Percentiles rank a stretch among this genome's conserved stretches.
phyloP scores from a whole-genome alignment of 2,329 filamentous ascomycete genomes.

The Neofusicoccum cordaticola region DNA sequence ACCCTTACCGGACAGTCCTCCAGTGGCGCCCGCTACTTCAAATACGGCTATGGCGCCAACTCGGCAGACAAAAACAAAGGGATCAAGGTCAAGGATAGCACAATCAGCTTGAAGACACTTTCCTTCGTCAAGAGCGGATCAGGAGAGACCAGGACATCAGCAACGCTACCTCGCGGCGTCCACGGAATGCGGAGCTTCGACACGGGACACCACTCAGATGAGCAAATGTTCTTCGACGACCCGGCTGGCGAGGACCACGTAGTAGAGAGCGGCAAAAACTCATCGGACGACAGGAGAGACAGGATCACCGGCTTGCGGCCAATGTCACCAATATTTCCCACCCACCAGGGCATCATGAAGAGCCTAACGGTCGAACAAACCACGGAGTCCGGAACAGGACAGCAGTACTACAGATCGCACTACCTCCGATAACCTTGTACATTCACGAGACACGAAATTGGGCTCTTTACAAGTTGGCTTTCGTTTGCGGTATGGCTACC shows the following conservation, averaged over 20 bases:
- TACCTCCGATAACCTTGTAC: background rate
- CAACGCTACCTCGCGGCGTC: background rate
- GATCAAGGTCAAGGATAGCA: background rate
- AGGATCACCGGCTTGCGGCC: background rate
- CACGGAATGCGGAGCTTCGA: background rate
- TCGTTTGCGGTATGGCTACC: background rate
- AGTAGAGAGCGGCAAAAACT: background rate
- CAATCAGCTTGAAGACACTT: constrained; percentile 3
- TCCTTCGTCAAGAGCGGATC: background rate
- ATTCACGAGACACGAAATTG: background rate
- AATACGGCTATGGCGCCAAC: constrained; percentile 9
- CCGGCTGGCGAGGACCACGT: background rate
- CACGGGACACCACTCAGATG: background rate
- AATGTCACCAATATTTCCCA: background rate
- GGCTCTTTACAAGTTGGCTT: background rate
- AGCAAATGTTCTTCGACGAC: constrained; percentile 12
- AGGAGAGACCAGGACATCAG: background rate
- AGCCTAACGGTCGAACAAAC: constrained; percentile 10
- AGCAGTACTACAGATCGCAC: constrained; percentile 4
- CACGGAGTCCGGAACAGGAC: background rate
- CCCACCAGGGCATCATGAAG: constrained; percentile 1
- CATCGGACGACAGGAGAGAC: background rate
- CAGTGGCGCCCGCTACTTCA: constrained; percentile 2
- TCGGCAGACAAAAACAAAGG: background rate
- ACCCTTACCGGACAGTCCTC: background rate